Percentiles rank a stretch among this genome's conserved stretches.
These are phyloP conservation scores for Bonia amplexicaulis DNA, from an alignment of 176 grass and related monocot genomes.

Conservation along the genomic window DNA sequence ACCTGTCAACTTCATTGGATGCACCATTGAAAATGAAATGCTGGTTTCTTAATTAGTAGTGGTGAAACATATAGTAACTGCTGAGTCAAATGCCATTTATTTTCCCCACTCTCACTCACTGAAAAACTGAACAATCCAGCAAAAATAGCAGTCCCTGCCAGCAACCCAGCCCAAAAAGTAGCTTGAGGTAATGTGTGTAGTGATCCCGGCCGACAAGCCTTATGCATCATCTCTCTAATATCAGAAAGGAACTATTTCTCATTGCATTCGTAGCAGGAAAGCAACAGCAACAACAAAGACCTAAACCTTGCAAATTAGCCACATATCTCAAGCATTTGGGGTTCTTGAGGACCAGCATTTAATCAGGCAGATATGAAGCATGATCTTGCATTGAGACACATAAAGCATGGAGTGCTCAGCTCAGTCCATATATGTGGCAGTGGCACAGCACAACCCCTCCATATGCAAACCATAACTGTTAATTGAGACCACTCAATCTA, in stretches of 20 bases:
- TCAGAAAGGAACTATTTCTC: not conserved
- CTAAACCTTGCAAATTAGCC: not conserved
- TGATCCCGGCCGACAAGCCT: not conserved
- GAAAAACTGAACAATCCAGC: not conserved
- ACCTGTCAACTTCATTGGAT: not conserved
- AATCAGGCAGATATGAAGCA: conserved; percentile 4
- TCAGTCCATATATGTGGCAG: not conserved
- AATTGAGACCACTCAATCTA: not conserved
- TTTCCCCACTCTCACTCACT: not conserved
- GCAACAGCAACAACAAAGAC: not conserved
- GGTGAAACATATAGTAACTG: not conserved
- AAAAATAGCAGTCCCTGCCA: not conserved
- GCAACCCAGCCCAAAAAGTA: not conserved
- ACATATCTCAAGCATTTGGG: conserved; percentile 11
- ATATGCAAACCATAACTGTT: not conserved
- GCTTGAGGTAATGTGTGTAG: not conserved
- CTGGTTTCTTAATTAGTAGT: not conserved
- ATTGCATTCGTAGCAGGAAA: not conserved
- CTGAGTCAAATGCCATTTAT: not conserved
- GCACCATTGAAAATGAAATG: not conserved
- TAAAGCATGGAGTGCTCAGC: not conserved
- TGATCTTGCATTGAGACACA: not conserved
- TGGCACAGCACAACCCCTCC: not conserved
- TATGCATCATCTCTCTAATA: not conserved
- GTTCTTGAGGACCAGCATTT: conserved; percentile 7